phyloP scores from a whole-genome alignment of 441 rosid genomes.

The Theobroma grandiflorum region DNA sequence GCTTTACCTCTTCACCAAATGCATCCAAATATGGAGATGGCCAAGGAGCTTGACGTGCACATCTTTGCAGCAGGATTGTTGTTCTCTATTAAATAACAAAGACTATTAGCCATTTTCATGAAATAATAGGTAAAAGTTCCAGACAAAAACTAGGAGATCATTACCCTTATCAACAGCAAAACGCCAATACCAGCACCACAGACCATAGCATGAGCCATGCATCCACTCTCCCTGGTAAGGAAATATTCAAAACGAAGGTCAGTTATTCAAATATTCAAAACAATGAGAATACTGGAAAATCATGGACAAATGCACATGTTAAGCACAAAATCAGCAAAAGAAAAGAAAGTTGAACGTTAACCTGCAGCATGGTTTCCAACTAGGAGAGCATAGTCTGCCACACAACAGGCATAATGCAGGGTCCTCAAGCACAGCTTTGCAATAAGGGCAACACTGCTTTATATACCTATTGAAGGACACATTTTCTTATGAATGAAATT shows the following conservation, averaged over 20 bases:
- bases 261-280: constrained; percentile 1
- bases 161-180: constrained; percentile 87
- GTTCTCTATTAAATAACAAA: constrained; percentile 67
- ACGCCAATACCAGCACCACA: constrained; percentile 97
- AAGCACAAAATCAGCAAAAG: constrained; percentile 24
- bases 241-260: constrained; percentile 10
- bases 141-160: background rate
- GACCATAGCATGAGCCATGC: constrained; percentile 75
- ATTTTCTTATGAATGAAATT: constrained; percentile 30
- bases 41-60: constrained; percentile 94
- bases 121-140: constrained; percentile 5
- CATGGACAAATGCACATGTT: constrained; percentile 19
- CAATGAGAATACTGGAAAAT: background rate
- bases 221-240: constrained; percentile 67
- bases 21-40: constrained; percentile 97
- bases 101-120: constrained; percentile 27
- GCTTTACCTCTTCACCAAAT: constrained; percentile 96
- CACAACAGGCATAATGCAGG: constrained; percentile 94
- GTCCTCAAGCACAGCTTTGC: constrained; percentile 63
- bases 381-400: constrained; percentile 90
- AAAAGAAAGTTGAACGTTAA: constrained; percentile 38
- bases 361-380: constrained; percentile 96
- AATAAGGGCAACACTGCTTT: constrained; percentile 74
- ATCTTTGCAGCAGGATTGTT: constrained; percentile 84
- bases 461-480: constrained; percentile 68